Conservation (phyloP, 768 basidiomycete genomes). For the Pisolithus sp. region DNA sequence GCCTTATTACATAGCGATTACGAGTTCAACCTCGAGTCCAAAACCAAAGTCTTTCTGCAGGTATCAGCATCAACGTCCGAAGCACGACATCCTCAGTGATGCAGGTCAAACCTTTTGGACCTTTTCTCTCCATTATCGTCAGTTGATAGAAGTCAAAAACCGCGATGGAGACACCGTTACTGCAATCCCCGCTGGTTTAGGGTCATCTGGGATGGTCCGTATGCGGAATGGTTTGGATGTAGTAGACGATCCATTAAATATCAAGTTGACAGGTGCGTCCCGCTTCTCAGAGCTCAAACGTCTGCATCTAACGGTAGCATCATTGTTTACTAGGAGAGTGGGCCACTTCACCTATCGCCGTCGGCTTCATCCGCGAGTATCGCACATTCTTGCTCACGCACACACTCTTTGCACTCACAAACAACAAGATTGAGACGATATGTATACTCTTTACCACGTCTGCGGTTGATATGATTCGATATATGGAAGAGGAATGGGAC, state of each 20-base stretch:
- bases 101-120: not conserved
- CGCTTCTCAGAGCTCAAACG: too few species aligned
- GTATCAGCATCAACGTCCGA: too few species aligned
- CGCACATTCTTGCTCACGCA: conserved; percentile 8
- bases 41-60: conserved; percentile 7
- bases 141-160: conserved; percentile 2
- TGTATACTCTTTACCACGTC: not conserved
- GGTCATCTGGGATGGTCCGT: too few species aligned
- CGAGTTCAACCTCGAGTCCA: conserved; percentile 13
- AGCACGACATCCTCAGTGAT: too few species aligned
- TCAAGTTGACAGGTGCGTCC: too few species aligned
- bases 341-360: conserved; percentile 1
- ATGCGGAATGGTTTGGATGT: too few species aligned
- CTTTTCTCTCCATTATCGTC: conserved; percentile 13
- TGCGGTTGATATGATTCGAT: conserved; percentile 3
- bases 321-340: too few species aligned
- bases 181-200: too few species aligned
- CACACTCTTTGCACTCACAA: conserved; percentile 6
- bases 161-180: not conserved
- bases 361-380: conserved; percentile 4
- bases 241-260: too few species aligned
- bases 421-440: not conserved
- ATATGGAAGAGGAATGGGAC: conserved; percentile 3
- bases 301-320: too few species aligned
- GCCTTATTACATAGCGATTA: conserved; percentile 5